These are phyloP conservation scores for Suillus subluteus DNA, from an alignment of 768 basidiomycete species.

Conservation along the genomic window DNA sequence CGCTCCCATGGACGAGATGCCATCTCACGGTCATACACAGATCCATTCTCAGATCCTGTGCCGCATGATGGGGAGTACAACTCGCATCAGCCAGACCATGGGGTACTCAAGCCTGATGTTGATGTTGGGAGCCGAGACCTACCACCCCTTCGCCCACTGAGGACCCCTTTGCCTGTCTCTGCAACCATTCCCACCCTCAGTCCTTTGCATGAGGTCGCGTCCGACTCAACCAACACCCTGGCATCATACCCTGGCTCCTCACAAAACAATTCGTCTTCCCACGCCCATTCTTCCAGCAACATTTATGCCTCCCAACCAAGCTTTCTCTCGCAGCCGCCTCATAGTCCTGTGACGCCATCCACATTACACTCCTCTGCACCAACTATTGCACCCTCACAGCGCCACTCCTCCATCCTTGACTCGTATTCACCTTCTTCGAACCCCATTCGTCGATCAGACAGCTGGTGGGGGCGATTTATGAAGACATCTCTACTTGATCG, in stretches of 20 bases:
- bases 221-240: conserved; percentile 26
- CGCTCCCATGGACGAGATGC: conserved; percentile 17
- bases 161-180: conserved; percentile 20
- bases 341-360: conserved; percentile 27
- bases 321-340: conserved; percentile 21
- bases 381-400: conserved; percentile 32
- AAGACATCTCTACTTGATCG: conserved; percentile 68
- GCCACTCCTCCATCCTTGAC: conserved; percentile 47
- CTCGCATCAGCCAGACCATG: conserved; percentile 17
- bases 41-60: conserved; percentile 45
- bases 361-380: conserved; percentile 34
- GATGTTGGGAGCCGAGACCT: conserved; percentile 18
- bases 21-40: conserved; percentile 43
- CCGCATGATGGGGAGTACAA: conserved; percentile 23
- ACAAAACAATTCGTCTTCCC: conserved; percentile 25
- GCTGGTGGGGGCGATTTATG: conserved; percentile 80
- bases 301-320: conserved; percentile 19
- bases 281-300: conserved; percentile 31
- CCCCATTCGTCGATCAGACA: conserved; percentile 66
- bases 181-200: conserved; percentile 32
- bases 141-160: conserved; percentile 19
- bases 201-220: conserved; percentile 38
- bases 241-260: conserved; percentile 29
- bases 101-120: conserved; percentile 19
- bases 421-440: conserved; percentile 43